Base-by-base conservation (phyloP, 75 land plant species). In the Cunninghamia lanceolata region DNA sequence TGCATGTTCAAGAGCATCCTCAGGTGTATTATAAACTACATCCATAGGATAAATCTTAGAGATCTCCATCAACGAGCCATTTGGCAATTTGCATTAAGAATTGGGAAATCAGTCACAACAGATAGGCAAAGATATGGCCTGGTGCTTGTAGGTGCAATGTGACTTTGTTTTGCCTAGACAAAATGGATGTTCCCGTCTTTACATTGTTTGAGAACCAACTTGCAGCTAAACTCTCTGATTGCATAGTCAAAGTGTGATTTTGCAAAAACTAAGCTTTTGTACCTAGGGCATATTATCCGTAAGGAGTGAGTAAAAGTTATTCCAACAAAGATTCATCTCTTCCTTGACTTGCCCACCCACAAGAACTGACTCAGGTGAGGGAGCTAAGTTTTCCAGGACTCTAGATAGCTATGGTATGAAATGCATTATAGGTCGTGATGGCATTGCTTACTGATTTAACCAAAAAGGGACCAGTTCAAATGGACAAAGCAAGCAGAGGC, bases 1-100 rank as follows among this genome's bases (percentile, higher is more conserved):
- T 91, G 96, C 99, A 93, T 97, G 98, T 90, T 96, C 99, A 82
- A 98, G 99, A 39, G 94, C 98, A 90, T 96, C 99, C 80, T 96
- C 98, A 36, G n/a, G n/a, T n/a, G n/a, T n/a, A n/a, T n/a, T n/a
- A n/a, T n/a, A n/a, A n/a, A n/a, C n/a, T n/a, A n/a, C n/a, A n/a
- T n/a, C n/a, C n/a, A n/a, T n/a, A n/a, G n/a, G n/a, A n/a, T n/a
- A n/a, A n/a, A n/a, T n/a, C n/a, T n/a, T n/a, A n/a, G n/a, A n/a
- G n/a, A n/a, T n/a, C n/a, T n/a, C n/a, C n/a, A n/a, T n/a, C n/a
- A n/a, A n/a, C n/a, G n/a, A n/a, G n/a, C n/a, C n/a, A n/a, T n/a
- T n/a, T n/a, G n/a, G n/a, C n/a, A n/a, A n/a, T n/a, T n/a, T n/a
- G n/a, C n/a, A n/a, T n/a, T n/a, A n/a, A n/a, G n/a, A n/a, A n/a